These are phyloP conservation scores for Leccinum rimulosum DNA, from an alignment of 768 basidiomycete genomes.

Conservation along the genomic window DNA sequence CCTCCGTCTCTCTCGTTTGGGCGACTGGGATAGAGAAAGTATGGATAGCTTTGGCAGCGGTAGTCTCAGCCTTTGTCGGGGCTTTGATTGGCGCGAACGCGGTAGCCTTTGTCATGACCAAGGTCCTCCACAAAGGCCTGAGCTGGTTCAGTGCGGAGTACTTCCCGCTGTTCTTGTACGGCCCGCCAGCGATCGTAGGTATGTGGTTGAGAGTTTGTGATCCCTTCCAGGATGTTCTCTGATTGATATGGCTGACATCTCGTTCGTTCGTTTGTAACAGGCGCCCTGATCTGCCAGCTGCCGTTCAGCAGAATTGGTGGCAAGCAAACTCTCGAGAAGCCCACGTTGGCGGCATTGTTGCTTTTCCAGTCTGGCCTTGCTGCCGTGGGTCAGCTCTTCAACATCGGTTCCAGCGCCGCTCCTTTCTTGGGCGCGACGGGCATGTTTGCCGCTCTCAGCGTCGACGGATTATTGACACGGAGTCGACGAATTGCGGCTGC, in stretches of 20 bases:
- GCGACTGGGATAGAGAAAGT: conserved; percentile 28
- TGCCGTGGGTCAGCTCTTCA: conserved; percentile 56
- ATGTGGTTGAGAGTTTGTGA: conserved; percentile 18
- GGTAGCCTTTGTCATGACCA: conserved; percentile 66
- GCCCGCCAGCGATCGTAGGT: conserved; percentile 73
- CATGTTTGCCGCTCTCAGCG: conserved; percentile 48
- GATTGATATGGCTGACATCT: background rate
- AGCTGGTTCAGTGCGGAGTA: conserved; percentile 84
- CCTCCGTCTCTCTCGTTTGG: conserved; percentile 45
- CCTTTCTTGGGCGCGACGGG: conserved; percentile 64
- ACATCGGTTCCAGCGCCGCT: conserved; percentile 74
- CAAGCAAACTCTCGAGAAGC: conserved; percentile 51
- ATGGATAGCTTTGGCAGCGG: conserved; percentile 44
- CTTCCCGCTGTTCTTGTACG: conserved; percentile 65
- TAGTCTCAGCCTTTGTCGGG: conserved; percentile 51
- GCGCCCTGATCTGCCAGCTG: conserved; percentile 61
- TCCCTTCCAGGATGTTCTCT: background rate
- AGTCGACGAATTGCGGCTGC: too few species aligned
- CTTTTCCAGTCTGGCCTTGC: conserved; percentile 59
- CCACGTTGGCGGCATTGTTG: conserved; percentile 57
- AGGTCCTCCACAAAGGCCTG: conserved; percentile 63
- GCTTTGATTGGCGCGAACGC: conserved; percentile 64
- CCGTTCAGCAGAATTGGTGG: conserved; percentile 36
- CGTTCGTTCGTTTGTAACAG: conserved; percentile 35
- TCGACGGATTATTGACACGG: too few species aligned